Evolutionary conservation across 2,329 filamentous ascomycete species (phyloP), one percentile per base, ranked within the genome.

Genomic region (Penicillium occitanis): DNA sequence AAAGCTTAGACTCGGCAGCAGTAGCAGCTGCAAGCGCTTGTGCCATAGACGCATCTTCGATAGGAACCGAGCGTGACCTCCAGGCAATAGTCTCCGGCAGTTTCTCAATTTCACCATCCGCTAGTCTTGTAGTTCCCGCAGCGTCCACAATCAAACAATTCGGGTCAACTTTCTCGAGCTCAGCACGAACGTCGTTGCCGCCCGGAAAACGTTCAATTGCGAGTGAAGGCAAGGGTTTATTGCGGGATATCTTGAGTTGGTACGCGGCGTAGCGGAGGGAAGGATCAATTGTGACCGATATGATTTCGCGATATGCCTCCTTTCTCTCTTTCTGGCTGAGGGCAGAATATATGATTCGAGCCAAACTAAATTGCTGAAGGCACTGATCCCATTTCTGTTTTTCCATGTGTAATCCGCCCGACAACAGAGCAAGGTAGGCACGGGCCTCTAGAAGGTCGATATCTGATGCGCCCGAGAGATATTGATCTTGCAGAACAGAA

Each of bases 181-280:
- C 84, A 33, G 84, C 79, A 0, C 91, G 85, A 14, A 97, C 80
- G 8, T 84, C 78, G 1, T 81, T 73, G 28, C 87, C 85, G 11
- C 82, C 81, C 1, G 91, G 90, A 71, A 98, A 97, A 68, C 89
- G 89, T 70, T 90, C 89, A 71, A 89, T 88, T 2, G 92, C 91
- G 69, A 98, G 91, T 7, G 88, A 86, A 0, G 90, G 85, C 59
- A 97, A 89, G 2, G 93, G 89, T 63, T 93, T 87, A 1, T 93
- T 97, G 51, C 95, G 88, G 0, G 94, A 91, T 37, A 96, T 87
- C 76, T 94, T 91, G 75, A 93, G 85, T 78, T 97, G 93, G 77
- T 98, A 98, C 19, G 95, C 93, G 42, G 93, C 93, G 77, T 96
- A 98, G 69, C 94, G 90, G 73, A 99, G 91, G 68, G 93, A 96